Conservation (phyloP, 176 grass and related monocot genomes). For the Eleusine indica region DNA sequence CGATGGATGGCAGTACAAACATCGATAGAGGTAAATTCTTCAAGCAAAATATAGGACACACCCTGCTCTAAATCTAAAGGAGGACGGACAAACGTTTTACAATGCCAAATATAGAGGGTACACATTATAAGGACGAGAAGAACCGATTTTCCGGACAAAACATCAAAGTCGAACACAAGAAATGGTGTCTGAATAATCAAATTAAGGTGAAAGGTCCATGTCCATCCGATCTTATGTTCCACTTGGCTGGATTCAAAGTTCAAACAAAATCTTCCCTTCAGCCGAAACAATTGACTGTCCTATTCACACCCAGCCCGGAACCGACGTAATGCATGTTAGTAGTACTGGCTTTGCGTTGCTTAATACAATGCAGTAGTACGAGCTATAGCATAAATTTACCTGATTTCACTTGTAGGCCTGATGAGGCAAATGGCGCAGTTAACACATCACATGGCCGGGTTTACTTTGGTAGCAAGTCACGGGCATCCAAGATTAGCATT, state of each 20-base stretch:
- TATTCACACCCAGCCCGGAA: background rate
- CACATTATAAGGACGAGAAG: background rate
- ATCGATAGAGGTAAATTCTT: background rate
- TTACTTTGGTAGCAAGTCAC: constrained; percentile 35
- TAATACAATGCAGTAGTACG: background rate
- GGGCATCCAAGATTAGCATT: background rate
- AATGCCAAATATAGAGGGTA: background rate
- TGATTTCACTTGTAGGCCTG: background rate
- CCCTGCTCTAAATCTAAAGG: background rate
- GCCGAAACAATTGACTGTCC: constrained; percentile 41
- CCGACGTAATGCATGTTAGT: background rate
- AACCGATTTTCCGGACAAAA: background rate
- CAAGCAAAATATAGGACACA: background rate
- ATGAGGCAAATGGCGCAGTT: background rate
- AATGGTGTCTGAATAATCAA: background rate
- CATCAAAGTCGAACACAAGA: background rate
- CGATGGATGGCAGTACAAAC: background rate
- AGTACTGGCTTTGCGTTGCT: no score
- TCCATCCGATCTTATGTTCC: background rate
- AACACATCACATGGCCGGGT: background rate
- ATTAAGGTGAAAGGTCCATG: constrained; percentile 9
- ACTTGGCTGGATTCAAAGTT: background rate
- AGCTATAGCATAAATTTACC: background rate
- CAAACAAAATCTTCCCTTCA: background rate
- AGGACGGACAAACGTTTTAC: background rate